Evolutionary conservation across 2,329 filamentous ascomycete genomes (phyloP).

Genomic region (Pseudocercospora crystallina): DNA sequence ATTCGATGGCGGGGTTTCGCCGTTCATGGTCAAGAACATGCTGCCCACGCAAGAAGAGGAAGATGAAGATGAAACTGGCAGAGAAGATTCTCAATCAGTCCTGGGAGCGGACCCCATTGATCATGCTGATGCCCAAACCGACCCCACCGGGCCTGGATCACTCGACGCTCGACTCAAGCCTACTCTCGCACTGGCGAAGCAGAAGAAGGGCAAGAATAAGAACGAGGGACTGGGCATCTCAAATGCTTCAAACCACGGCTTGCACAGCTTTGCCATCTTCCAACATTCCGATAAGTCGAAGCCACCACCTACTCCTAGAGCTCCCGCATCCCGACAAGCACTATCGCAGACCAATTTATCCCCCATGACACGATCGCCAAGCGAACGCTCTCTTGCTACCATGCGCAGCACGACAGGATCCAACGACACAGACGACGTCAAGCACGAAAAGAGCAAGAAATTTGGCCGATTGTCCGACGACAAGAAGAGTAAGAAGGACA

Average conservation of each 20-base stretch:
- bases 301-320: constrained; percentile 18
- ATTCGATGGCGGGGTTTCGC: constrained; percentile 57
- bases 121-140: constrained; percentile 26
- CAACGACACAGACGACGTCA: constrained; percentile 22
- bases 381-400: constrained; percentile 32
- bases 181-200: constrained; percentile 62
- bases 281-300: constrained; percentile 37
- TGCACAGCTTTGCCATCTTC: constrained; percentile 46
- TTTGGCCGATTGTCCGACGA: constrained; percentile 13
- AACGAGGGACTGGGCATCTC: constrained; percentile 35
- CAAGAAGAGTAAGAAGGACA: constrained; percentile 51
- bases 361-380: constrained; percentile 32
- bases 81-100: constrained; percentile 44
- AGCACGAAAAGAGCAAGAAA: constrained; percentile 32
- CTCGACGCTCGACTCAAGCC: constrained; percentile 81
- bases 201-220: constrained; percentile 29
- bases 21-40: constrained; percentile 59
- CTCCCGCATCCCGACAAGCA: constrained; percentile 25
- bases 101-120: constrained; percentile 16
- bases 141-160: constrained; percentile 66
- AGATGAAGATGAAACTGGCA: constrained; percentile 44
- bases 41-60: constrained; percentile 46
- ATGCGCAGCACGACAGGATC: constrained; percentile 26
- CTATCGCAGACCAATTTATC: constrained; percentile 27
- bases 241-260: constrained; percentile 22